Conservation (phyloP, 1,284 basidiomycete species). For the Hemileia vastatrix region DNA sequence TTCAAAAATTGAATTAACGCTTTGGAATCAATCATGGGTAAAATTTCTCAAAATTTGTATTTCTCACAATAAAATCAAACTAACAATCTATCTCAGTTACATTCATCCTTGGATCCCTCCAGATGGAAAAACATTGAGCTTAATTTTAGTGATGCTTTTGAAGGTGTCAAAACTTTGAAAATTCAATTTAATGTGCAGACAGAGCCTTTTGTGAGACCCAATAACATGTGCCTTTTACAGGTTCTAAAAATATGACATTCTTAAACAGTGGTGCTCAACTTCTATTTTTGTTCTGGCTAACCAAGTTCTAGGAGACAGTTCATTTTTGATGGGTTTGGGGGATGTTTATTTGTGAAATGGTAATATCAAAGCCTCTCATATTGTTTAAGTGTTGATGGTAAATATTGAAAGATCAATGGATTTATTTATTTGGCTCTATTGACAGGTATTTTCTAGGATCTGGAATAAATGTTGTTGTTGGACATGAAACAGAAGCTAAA, state of each 20-base stretch:
- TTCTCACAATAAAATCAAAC: no score
- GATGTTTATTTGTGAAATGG: constrained; percentile 65
- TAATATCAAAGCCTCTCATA: constrained; percentile 77
- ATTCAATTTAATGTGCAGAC: no score
- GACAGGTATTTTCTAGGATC: constrained; percentile 77
- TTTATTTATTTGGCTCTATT: constrained; percentile 22
- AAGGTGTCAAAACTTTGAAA: no score
- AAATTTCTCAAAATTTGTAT: constrained; percentile 4
- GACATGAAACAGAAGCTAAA: constrained; percentile 31
- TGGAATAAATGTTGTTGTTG: constrained; percentile 62
- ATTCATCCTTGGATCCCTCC: no score
- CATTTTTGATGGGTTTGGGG: constrained; percentile 75
- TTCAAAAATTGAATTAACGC: constrained; percentile 3
- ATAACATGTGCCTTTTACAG: constrained; percentile 46
- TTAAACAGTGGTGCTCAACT: constrained; percentile 75
- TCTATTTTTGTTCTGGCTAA: constrained; percentile 73
- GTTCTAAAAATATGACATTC: constrained; percentile 56
- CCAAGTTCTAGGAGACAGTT: constrained; percentile 52
- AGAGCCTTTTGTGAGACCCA: no score
- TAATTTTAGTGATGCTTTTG: no score
- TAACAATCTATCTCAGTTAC: no score
- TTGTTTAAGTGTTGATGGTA: constrained; percentile 56
- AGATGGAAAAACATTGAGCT: no score
- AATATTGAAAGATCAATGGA: not conserved
- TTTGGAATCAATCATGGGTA: constrained; percentile 4